Evolutionary conservation across 495 filamentous ascomycete species (phyloP), one percentile per base, ranked within the genome.

Genomic region (Glutinoglossum americanum): DNA sequence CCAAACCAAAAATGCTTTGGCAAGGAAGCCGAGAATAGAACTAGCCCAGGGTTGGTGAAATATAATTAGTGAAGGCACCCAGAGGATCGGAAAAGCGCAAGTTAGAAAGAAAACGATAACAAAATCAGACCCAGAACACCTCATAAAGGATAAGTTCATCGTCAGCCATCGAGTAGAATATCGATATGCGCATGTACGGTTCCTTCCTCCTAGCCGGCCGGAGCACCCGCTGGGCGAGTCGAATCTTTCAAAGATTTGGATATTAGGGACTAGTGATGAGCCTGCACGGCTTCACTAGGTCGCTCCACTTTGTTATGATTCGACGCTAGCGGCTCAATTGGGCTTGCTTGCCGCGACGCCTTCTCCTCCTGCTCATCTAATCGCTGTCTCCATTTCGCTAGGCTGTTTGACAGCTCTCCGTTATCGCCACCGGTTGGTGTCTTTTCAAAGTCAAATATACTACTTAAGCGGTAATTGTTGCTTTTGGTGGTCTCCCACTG

Each of bases 401-500:
- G 57, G 15, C 23, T 60, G n/a, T 55, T 55, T 32, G 32, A 44
- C 25, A 60, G 27, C 27, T 61, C 55, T 25, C 55, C 59, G 17
- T 33, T 35, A 3, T 60, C 37, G 10, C 15, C 32, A 35, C 55
- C 26, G 6, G 57, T 55, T 11, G 57, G 57, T 0, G 51, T 59
- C 26, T 54, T 55, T 33, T 59, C 57, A 39, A 59, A 59, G 33
- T 60, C 59, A 41, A 61, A 61, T 17, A 44, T 55, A 13, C 47
- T 51, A 41, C 59, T 60, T 4, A 60, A 17, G 17, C 90, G 82
- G 66, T 96, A 95, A 44, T 57, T 63, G 61, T 84, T 90, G 69
- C 89, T 89, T 70, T 89, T 95, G 44, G 88, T 95, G 49, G 83
- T 83, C 69, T 97, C 89, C 90, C 93, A 97, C 60, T 94, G 92